Evolutionary conservation across 768 basidiomycete genomes (phyloP), one percentile per base, ranked within the genome.

Genomic region (Russula compacta): DNA sequence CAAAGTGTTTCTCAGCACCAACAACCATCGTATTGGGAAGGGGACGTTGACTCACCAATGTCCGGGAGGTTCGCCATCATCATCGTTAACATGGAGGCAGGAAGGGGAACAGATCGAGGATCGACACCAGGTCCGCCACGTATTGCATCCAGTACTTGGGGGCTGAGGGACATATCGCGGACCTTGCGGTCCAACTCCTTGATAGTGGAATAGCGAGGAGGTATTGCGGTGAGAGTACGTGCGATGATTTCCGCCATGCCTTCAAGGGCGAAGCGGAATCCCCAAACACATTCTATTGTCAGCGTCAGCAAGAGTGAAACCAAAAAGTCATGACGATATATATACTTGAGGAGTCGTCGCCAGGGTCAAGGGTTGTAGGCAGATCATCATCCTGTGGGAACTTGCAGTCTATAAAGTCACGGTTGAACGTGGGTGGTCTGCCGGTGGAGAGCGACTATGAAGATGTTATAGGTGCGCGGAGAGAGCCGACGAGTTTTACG

Each of bases 371-470:
- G 66, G 71, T 64, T 7, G 58, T 19, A 10, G 52, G 56, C 12
- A 69, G 56, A 9, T 71, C 69, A 36, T 73, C 69, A 35, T 74
- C 75, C 63, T 74, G 73, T 1, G 87, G 87, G 65, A 77, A 83
- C 48, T 75, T 76, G 68, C 85, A 88, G 71, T 90, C 87, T 51
- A 86, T 76, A 63, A 84, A 89, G 0, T 81, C 77, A 3, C 83
- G 76, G 6, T 80, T 81, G 61, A 89, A 84, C 1, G 82, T 79
- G 0, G 87, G 87, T 0, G 87, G 87, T 33, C 87, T 79, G 11
- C 87, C 87, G 0, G 83, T 86, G 56, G 80, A 80, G 11, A 90
- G 74, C 66, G 85, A 82, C 87, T 89, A 69, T 2, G 40, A 33
- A 32, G 52, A 47, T 4, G 39, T 38, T 56, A 63, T 8, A 14